Percentiles rank a stretch among this genome's conserved stretches.
These are phyloP conservation scores for Stipa capillata DNA, from an alignment of 176 grass and related monocot species.

Conservation along the genomic window DNA sequence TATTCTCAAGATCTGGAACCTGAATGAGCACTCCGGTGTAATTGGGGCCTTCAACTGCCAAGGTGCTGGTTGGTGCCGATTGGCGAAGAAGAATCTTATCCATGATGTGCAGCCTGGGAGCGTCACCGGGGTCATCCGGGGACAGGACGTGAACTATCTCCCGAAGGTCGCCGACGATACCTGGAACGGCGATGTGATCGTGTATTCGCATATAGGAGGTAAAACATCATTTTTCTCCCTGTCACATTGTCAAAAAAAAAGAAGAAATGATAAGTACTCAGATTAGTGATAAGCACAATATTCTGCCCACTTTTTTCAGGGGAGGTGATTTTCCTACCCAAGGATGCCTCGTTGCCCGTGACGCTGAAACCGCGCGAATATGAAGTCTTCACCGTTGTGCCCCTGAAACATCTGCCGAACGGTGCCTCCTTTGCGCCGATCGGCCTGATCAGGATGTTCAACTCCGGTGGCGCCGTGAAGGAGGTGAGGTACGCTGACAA, in stretches of 20 bases:
- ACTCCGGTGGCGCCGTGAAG: conserved; percentile 62
- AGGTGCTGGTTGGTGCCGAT: conserved; percentile 67
- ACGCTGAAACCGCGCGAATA: conserved; percentile 62
- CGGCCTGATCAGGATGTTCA: conserved; percentile 62
- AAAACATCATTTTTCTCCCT: not conserved
- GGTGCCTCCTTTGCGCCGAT: conserved; percentile 57
- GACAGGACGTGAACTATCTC: conserved; percentile 48
- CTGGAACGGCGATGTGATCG: conserved; percentile 59
- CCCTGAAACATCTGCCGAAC: conserved; percentile 34
- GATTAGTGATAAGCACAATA: not conserved
- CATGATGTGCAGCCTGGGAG: conserved; percentile 68
- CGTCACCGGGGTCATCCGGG: conserved; percentile 43
- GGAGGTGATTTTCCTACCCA: conserved; percentile 41
- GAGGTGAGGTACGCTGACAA: not conserved
- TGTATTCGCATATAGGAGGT: conserved; percentile 60
- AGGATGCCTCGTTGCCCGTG: conserved; percentile 46
- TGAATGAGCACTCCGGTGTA: conserved; percentile 73
- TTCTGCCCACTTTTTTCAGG: conserved; percentile 11
- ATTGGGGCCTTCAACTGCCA: conserved; percentile 86
- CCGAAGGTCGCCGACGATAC: conserved; percentile 19
- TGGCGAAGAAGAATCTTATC: conserved; percentile 61
- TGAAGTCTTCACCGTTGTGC: conserved; percentile 58
- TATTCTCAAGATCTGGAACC: conserved; percentile 77
- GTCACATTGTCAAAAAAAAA: no score
- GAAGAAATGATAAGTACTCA: no score